phyloP scores from a whole-genome alignment of 331 rosid species.

The Erythrophleum ivorense region DNA sequence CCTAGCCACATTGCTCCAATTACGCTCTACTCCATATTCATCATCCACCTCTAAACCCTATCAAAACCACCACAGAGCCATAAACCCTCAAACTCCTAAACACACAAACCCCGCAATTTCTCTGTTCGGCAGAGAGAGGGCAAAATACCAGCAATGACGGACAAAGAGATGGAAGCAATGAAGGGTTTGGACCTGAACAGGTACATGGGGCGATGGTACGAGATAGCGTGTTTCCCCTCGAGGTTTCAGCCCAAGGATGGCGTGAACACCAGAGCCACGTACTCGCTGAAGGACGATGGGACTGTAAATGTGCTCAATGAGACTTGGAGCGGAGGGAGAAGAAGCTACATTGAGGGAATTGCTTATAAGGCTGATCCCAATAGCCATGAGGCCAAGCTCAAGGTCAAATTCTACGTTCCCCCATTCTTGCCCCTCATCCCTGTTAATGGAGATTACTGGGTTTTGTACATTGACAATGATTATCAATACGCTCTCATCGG shows the following conservation, averaged over 20 bases:
- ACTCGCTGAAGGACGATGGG: slow-evolving; percentile 80
- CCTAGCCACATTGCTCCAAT: too few relatives aligned
- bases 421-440: slow-evolving; percentile 85
- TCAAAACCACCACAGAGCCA: background rate
- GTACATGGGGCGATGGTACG: slow-evolving; percentile 97
- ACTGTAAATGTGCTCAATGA: slow-evolving; percentile 81
- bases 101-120: background rate
- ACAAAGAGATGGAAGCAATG: slow-evolving; percentile 64
- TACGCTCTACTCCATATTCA: too few relatives aligned
- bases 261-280: slow-evolving; percentile 81
- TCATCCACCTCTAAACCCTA: background rate
- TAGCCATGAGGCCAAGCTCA: slow-evolving; percentile 84
- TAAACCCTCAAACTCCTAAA: background rate
- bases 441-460: slow-evolving; percentile 87
- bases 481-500: slow-evolving; percentile 83
- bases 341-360: slow-evolving; percentile 66
- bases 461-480: slow-evolving; percentile 70
- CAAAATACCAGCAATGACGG: slow-evolving; percentile 48
- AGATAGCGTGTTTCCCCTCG: slow-evolving; percentile 89
- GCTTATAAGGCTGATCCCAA: slow-evolving; percentile 78
- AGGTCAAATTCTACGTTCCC: slow-evolving; percentile 84
- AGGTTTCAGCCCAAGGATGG: slow-evolving; percentile 76
- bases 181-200: slow-evolving; percentile 64
- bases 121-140: background rate
- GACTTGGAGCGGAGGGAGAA: slow-evolving; percentile 75